A percentile compares a stretch with the other conserved stretches of the same genome.
Conservation (phyloP, 148 eudicot species). For the Nepenthes gracilis region DNA sequence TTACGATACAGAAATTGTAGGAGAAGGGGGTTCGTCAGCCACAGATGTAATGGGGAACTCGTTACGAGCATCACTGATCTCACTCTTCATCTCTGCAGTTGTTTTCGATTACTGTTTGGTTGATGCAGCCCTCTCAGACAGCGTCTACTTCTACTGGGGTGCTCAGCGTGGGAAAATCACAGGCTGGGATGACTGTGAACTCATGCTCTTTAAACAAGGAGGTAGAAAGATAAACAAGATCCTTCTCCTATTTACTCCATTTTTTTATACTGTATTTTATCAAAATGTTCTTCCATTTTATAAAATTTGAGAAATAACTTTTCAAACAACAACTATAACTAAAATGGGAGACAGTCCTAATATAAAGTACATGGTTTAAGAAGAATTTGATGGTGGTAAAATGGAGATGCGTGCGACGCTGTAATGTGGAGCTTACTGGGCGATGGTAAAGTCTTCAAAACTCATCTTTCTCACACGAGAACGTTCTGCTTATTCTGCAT, state of each 20-base stretch:
- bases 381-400: no score
- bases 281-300: background rate
- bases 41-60: background rate
- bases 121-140: constrained; percentile 1
- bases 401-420: no score
- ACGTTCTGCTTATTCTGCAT: background rate
- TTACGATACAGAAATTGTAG: background rate
- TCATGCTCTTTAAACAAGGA: constrained; percentile 6
- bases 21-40: background rate
- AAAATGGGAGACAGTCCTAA: no score
- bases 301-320: no score
- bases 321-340: no score
- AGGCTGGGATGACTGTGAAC: constrained; percentile 10
- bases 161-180: constrained; percentile 7
- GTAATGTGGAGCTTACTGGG: no score
- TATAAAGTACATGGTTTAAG: no score
- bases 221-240: background rate
- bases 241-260: background rate
- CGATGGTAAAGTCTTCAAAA: no score
- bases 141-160: constrained; percentile 15
- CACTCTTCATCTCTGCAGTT: background rate
- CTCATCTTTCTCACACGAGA: no score
- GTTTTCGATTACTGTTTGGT: background rate
- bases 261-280: background rate
- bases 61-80: constrained; percentile 1